Evolutionary conservation across 2,329 filamentous ascomycete species (phyloP).

Genomic region (Penicillium paneum): DNA sequence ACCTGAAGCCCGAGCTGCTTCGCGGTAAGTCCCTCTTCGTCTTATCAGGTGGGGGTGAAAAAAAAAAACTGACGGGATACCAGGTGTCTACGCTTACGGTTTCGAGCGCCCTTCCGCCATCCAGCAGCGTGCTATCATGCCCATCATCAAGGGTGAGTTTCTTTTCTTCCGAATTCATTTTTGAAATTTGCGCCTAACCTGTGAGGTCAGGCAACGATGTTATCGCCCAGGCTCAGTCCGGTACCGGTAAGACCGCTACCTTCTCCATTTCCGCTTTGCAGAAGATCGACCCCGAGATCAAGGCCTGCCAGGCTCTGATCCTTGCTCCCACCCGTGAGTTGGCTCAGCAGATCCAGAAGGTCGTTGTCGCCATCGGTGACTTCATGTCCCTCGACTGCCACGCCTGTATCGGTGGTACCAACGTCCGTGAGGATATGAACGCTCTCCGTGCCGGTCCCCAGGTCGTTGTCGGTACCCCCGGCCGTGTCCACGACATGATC

Average conservation of each 20-base stretch:
- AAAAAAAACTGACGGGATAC: constrained; percentile 26
- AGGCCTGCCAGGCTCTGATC: constrained; percentile 97
- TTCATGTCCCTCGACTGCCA: constrained; percentile 99
- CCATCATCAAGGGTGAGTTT: constrained; percentile 92
- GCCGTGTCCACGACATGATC: constrained; percentile 85
- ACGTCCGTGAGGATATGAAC: constrained; percentile 95
- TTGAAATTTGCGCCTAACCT: constrained; percentile 12
- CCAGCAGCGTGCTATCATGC: constrained; percentile 99
- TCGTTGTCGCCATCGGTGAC: constrained; percentile 98
- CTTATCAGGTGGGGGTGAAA: constrained; percentile 21
- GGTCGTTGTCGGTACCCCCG: constrained; percentile 96
- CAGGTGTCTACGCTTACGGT: constrained; percentile 97
- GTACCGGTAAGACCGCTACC: constrained; percentile 99
- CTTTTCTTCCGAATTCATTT: background rate
- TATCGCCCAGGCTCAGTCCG: constrained; percentile 98
- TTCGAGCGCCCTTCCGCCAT: constrained; percentile 99
- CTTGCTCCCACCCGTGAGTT: constrained; percentile 96
- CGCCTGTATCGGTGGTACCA: constrained; percentile 96
- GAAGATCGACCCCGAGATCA: constrained; percentile 93
- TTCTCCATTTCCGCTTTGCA: constrained; percentile 99
- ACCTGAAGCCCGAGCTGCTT: constrained; percentile 93
- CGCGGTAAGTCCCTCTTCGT: constrained; percentile 62
- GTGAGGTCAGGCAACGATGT: constrained; percentile 77
- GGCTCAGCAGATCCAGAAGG: constrained; percentile 96
- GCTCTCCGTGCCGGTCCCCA: constrained; percentile 98